Percentiles rank a stretch among this genome's conserved stretches.
phyloP scores from a whole-genome alignment of 2,329 filamentous ascomycete species.

The Metarhizium humberi region DNA sequence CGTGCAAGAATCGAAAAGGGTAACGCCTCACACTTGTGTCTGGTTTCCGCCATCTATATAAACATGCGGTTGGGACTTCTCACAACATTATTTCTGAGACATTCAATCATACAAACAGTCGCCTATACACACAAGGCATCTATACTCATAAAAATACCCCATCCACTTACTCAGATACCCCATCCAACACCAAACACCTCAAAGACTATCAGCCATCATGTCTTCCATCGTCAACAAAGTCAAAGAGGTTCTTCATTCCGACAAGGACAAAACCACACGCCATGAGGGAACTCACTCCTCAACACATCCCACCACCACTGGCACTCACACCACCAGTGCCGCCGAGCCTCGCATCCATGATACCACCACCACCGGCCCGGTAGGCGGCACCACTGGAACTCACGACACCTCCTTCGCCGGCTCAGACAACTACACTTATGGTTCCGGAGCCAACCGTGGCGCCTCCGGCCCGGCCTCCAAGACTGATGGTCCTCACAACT shows the following conservation, averaged over 20 bases:
- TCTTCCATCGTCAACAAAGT: constrained; percentile 50
- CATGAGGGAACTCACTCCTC: constrained; percentile 4
- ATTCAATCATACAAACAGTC: background rate
- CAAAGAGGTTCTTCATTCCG: constrained; percentile 43
- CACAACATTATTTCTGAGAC: background rate
- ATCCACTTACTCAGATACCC: background rate
- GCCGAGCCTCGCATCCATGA: constrained; percentile 38
- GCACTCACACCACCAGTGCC: constrained; percentile 27
- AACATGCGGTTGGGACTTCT: background rate
- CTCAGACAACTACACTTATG: constrained; percentile 32
- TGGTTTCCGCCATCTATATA: constrained; percentile 4
- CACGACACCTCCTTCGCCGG: constrained; percentile 20
- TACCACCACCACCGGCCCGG: constrained; percentile 10
- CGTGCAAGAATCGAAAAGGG: background rate
- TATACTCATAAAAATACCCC: too few relatives aligned
- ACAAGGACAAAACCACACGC: constrained; percentile 23
- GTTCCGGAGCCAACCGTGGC: constrained; percentile 7
- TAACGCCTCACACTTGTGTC: background rate
- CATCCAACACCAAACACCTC: background rate
- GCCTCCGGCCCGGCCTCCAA: constrained; percentile 15
- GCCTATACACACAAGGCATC: background rate
- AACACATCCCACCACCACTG: constrained; percentile 4
- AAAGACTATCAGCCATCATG: constrained; percentile 31
- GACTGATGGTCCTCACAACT: constrained; percentile 36
- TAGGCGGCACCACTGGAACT: constrained; percentile 13